Evolutionary conservation across 441 rosid species (phyloP).

Genomic region (Populus hybrid): DNA sequence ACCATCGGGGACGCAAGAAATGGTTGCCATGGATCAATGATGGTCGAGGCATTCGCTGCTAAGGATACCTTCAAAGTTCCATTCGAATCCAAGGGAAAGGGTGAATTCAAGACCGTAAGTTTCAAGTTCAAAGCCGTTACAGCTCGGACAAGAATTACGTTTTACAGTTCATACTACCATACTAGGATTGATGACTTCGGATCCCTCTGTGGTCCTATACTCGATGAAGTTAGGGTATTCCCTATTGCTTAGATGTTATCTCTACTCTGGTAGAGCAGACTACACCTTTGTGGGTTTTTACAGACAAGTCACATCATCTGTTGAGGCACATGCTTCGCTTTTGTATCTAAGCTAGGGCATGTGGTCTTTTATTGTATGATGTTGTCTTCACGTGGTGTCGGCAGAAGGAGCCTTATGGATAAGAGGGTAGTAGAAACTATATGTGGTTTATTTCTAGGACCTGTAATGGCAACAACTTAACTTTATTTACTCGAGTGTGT

Average conservation of each 20-base stretch:
- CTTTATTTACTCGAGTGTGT: neutral
- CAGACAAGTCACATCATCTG: neutral
- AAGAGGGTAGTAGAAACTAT: neutral
- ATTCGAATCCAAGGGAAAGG: slow-evolving; percentile 66
- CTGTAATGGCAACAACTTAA: neutral
- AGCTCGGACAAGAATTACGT: slow-evolving; percentile 73
- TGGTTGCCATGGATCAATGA: slow-evolving; percentile 84
- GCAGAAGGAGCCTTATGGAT: neutral
- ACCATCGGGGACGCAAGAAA: slow-evolving; percentile 7
- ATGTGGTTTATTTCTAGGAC: neutral
- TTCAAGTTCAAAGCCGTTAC: slow-evolving; percentile 67
- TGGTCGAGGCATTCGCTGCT: slow-evolving; percentile 90
- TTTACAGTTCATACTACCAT: slow-evolving; percentile 83
- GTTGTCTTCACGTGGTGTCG: neutral
- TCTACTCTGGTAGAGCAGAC: neutral
- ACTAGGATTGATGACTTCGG: slow-evolving; percentile 59
- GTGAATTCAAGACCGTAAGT: slow-evolving; percentile 48
- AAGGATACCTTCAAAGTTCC: slow-evolving; percentile 64
- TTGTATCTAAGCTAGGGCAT: neutral
- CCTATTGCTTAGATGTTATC: slow-evolving; percentile 26
- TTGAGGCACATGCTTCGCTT: slow-evolving; percentile 18
- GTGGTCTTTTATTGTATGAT: neutral
- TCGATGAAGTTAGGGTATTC: slow-evolving; percentile 62
- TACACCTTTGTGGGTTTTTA: neutral
- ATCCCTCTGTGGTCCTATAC: slow-evolving; percentile 84